phyloP scores from a whole-genome alignment of 495 filamentous ascomycete genomes.

The Recurvomyces mirabilis region DNA sequence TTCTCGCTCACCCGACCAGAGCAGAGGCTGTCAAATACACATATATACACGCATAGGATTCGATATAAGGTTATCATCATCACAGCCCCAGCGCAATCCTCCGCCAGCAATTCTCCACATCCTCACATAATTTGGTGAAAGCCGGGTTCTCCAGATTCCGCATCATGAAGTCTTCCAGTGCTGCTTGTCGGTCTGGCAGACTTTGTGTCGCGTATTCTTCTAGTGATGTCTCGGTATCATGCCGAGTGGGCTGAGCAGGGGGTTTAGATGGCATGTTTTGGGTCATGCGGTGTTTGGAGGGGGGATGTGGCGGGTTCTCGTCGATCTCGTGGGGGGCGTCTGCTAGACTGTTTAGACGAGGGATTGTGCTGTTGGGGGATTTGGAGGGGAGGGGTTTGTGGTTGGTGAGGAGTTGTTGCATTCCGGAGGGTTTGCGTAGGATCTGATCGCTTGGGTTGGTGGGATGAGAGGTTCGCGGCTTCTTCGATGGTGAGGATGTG shows the following conservation, averaged over 20 bases:
- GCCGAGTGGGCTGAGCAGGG: background rate
- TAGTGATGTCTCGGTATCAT: slow-evolving; percentile 1
- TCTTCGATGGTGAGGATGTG: background rate
- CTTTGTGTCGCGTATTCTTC: slow-evolving; percentile 28
- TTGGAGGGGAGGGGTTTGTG: background rate
- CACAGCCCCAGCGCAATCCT: slow-evolving; percentile 31
- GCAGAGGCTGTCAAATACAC: no score
- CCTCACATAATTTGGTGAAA: slow-evolving; percentile 35
- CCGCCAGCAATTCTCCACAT: slow-evolving; percentile 33
- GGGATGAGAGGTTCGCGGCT: background rate
- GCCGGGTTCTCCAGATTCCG: slow-evolving; percentile 31
- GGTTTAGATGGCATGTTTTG: background rate
- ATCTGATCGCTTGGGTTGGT: background rate
- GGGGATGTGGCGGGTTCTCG: background rate
- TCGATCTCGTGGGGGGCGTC: slow-evolving; percentile 16
- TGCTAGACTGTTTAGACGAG: slow-evolving; percentile 7
- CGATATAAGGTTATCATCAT: no score
- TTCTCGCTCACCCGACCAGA: no score
- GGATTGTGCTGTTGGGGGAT: slow-evolving; percentile 3
- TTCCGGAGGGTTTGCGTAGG: slow-evolving; percentile 1
- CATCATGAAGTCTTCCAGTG: slow-evolving; percentile 34
- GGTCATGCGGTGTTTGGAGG: background rate
- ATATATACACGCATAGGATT: no score
- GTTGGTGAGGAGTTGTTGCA: slow-evolving; percentile 8
- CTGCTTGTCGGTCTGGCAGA: slow-evolving; percentile 26